Evolutionary conservation across 495 filamentous ascomycete genomes (phyloP).

Genomic region (Hypoxylon rickii): DNA sequence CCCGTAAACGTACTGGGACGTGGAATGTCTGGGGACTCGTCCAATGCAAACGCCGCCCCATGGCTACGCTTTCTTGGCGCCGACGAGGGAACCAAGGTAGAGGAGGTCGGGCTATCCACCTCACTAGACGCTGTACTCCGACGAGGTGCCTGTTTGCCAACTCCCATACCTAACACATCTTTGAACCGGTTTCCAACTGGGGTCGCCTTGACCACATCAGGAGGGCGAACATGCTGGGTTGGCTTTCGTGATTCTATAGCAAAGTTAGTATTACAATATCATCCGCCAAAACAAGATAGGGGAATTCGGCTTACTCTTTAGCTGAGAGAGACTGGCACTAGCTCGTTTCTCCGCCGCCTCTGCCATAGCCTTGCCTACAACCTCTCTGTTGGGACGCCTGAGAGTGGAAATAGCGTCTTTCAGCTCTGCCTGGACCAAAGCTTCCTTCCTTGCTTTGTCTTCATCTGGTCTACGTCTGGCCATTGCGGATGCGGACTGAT

Average conservation of each 20-base stretch:
- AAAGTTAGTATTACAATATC: conserved; percentile 31
- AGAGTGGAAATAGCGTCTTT: conserved; percentile 80
- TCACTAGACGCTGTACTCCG: conserved; percentile 19
- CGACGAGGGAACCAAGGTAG: conserved; percentile 41
- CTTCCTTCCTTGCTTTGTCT: conserved; percentile 72
- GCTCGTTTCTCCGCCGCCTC: conserved; percentile 69
- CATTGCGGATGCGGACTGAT: conserved; percentile 1
- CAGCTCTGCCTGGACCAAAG: conserved; percentile 77
- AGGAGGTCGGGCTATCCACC: conserved; percentile 28
- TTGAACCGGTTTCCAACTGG: conserved; percentile 63
- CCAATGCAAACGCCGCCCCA: conserved; percentile 21
- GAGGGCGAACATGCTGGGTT: conserved; percentile 57
- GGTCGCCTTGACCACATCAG: conserved; percentile 75
- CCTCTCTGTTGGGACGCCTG: conserved; percentile 82
- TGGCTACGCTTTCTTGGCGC: conserved; percentile 41
- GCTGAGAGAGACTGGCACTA: conserved; percentile 40
- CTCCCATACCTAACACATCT: conserved; percentile 43
- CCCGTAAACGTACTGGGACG: conserved; percentile 4
- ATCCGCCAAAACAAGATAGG: not conserved
- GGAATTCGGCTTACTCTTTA: conserved; percentile 44
- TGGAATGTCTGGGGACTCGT: conserved; percentile 17
- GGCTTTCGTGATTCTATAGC: conserved; percentile 66
- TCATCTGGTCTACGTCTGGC: conserved; percentile 46
- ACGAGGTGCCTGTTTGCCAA: conserved; percentile 9
- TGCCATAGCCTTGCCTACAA: conserved; percentile 73